Evolutionary conservation across 768 basidiomycete species (phyloP), one percentile per base, ranked within the genome.

Genomic region (Gymnopilus junonius): DNA sequence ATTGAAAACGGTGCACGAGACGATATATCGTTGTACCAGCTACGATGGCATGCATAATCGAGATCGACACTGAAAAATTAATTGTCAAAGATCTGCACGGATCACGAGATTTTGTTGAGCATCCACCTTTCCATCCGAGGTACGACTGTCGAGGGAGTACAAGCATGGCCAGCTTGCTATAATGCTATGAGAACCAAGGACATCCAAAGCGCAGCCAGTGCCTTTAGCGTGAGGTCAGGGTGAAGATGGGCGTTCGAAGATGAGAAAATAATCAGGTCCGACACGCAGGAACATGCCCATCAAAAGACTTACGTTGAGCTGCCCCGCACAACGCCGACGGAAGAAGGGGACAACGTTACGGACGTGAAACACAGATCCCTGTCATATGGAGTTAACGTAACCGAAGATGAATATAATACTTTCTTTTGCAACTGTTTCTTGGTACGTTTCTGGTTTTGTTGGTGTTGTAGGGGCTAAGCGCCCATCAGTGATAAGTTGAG

Each of bases 1-100:
- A 42, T 4, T 64, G 63, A 53, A 57, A 69, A 1, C 73, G 69
- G 21, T 66, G 61, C 10, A 45, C 27, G 6, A 73, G 37, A 20
- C 73, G 65, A 61, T 66, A 67, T 29, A 61, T n/a, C 8, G 65
- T 67, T 29, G 66, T 62, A 7, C 51, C 25, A 31, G 67, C 67
- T 1, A 67, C 69, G 21, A 70, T 1, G n/a, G 55, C 34, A 42
- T 73, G 72, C 25, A 69, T 37, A 7, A 67, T 12, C 11, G 67
- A 59, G 3, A 69, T 34, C 23, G 57, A 55, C 39, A 62, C 61
- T 62, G 39, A 15, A 59, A n/a, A 21, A 12, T n/a, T 27, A 50
- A 50, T 35, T 37, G 17, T 34, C 11, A 21, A 21, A n/a, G n/a
- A 8, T 54, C 25, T 14, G 45, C 46, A 27, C 15, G 14, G 34